Evolutionary conservation across 2,329 filamentous ascomycete species (phyloP).

Genomic region (Akanthomyces muscarius): DNA sequence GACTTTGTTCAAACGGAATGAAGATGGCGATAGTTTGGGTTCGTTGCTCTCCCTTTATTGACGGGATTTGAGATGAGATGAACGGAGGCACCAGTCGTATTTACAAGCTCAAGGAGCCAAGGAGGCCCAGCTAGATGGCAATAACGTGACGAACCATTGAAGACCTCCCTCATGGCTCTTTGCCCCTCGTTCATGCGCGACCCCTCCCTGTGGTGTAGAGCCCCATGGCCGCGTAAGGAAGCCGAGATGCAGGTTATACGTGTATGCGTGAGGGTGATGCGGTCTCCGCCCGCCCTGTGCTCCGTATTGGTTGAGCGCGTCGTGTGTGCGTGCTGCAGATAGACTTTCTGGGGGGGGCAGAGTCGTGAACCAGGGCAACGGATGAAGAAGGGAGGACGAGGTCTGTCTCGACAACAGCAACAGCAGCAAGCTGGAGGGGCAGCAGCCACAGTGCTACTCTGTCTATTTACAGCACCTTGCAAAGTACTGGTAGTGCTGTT

Average conservation of each 20-base stretch:
- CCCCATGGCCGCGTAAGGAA: slow-evolving; percentile 3
- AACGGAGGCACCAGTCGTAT: no score
- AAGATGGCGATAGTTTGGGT: not conserved
- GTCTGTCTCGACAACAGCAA: no score
- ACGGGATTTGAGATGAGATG: not conserved
- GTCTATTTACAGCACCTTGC: no score
- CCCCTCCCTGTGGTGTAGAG: slow-evolving; percentile 1
- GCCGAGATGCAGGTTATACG: slow-evolving; percentile 2
- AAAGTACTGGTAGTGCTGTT: not conserved
- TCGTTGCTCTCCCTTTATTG: slow-evolving; percentile 8
- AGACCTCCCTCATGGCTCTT: not conserved
- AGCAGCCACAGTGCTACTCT: no score
- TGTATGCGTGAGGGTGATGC: not conserved
- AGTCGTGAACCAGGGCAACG: slow-evolving; percentile 3
- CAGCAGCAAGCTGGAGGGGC: no score
- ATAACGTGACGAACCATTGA: slow-evolving; percentile 7
- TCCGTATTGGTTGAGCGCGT: not conserved
- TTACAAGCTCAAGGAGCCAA: not conserved
- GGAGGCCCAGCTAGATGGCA: not conserved
- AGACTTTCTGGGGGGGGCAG: not conserved
- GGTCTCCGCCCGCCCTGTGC: not conserved
- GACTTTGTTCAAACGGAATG: not conserved
- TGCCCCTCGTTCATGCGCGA: not conserved
- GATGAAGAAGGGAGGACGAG: not conserved
- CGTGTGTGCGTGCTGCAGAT: not conserved